Percentiles rank a stretch among this genome's conserved stretches.
Conservation (phyloP, 345 rosid species). For the Lenwebbia sp. region DNA sequence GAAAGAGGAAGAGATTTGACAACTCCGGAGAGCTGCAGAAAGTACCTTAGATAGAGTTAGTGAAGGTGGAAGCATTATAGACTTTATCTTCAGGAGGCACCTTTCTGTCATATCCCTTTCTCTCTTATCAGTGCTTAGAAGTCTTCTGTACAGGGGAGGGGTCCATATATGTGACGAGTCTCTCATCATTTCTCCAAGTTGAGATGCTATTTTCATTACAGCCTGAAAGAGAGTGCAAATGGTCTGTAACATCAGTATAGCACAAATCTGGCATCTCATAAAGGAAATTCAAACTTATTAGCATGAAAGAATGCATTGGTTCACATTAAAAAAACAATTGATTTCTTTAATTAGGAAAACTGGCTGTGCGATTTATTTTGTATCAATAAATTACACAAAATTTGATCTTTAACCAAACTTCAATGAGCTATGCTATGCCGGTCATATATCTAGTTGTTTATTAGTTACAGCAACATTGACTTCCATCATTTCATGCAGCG, state of each 20-base stretch:
- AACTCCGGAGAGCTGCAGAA: not conserved
- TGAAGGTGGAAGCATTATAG: slow-evolving; percentile 32
- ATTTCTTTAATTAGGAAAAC: not conserved
- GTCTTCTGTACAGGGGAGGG: slow-evolving; percentile 44
- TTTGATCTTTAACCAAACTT: not conserved
- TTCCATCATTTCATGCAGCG: not conserved
- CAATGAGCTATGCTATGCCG: not conserved
- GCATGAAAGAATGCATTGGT: not conserved
- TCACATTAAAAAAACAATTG: not conserved
- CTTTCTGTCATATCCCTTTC: slow-evolving; percentile 44
- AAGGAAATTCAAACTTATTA: not conserved
- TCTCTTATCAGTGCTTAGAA: slow-evolving; percentile 43
- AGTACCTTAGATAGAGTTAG: slow-evolving; percentile 33
- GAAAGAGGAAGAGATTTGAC: not conserved
- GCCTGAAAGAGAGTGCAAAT: slow-evolving; percentile 20
- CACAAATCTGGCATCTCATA: not conserved
- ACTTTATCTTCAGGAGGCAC: slow-evolving; percentile 32
- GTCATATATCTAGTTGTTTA: not conserved
- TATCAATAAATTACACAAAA: not conserved
- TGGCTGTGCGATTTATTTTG: not conserved
- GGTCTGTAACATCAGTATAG: not conserved
- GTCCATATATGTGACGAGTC: slow-evolving; percentile 40
- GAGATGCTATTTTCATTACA: slow-evolving; percentile 27
- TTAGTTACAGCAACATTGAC: not conserved
- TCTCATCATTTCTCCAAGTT: slow-evolving; percentile 31